Evolutionary conservation across 2,329 filamentous ascomycete species (phyloP).

Genomic region (Penicillium sp.): DNA sequence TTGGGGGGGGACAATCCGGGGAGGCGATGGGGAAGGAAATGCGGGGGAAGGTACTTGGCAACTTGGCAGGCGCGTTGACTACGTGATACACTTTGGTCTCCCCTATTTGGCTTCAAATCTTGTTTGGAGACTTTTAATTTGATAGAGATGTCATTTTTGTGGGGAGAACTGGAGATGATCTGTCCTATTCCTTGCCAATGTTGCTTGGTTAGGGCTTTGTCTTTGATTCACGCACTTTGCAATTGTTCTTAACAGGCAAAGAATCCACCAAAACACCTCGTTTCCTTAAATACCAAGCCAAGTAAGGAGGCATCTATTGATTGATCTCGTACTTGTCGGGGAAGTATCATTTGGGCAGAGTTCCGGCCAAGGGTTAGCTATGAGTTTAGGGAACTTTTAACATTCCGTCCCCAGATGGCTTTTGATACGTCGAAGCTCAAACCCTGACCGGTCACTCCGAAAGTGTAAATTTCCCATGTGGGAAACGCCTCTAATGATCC

Average conservation of each 20-base stretch:
- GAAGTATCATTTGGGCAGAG: not conserved
- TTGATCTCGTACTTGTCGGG: not conserved
- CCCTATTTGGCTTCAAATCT: not conserved
- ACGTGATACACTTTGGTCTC: not conserved
- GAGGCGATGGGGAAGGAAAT: not conserved
- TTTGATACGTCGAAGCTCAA: not conserved
- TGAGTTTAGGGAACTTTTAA: not conserved
- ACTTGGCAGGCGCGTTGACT: not conserved
- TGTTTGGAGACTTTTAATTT: not conserved
- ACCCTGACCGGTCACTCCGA: not conserved
- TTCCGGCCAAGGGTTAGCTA: not conserved
- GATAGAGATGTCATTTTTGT: not conserved
- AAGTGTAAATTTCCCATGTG: not conserved
- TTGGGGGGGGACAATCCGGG: conserved; percentile 6
- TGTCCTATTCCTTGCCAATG: not conserved
- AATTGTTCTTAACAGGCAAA: not conserved
- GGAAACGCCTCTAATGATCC: not conserved
- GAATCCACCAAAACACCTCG: not conserved
- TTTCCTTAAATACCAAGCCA: not conserved
- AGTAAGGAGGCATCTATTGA: not conserved
- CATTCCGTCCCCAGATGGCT: not conserved
- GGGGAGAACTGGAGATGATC: not conserved
- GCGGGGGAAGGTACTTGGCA: conserved; percentile 7
- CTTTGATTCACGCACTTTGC: not conserved
- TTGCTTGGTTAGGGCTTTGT: not conserved